A percentile compares a stretch with the other conserved stretches of the same genome.
Conservation (phyloP, 306 rosid species). For the cucumber (Cucumis sativus) region DNA sequence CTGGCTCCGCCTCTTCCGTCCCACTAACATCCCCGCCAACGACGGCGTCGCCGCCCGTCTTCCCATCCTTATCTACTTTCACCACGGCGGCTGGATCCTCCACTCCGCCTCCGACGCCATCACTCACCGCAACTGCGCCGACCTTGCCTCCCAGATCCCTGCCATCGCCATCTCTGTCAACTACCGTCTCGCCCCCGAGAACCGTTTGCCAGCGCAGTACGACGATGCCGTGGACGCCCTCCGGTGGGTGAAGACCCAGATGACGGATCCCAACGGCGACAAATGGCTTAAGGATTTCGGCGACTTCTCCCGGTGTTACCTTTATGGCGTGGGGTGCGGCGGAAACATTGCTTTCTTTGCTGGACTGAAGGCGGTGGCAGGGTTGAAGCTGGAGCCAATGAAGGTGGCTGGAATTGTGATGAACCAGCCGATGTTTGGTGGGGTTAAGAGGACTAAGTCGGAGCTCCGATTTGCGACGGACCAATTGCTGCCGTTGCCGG, state of each 20-base stretch:
- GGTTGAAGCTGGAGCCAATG: conserved; percentile 22
- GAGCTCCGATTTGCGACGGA: conserved; percentile 48
- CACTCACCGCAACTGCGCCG: background rate
- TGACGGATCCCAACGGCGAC: conserved; percentile 22
- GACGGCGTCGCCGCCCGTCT: background rate
- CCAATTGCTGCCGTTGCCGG: conserved; percentile 40
- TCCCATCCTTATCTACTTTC: background rate
- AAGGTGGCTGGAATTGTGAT: conserved; percentile 36
- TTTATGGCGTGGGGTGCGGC: conserved; percentile 41
- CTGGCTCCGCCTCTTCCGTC: background rate
- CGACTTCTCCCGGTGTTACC: conserved; percentile 44
- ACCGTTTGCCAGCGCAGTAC: background rate
- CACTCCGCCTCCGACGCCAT: background rate
- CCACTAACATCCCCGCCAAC: conserved; percentile 1
- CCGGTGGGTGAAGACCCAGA: background rate
- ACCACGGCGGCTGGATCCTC: conserved; percentile 8
- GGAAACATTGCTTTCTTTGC: conserved; percentile 40
- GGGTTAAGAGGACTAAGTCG: conserved; percentile 32
- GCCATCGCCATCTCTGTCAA: background rate
- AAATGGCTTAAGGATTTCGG: conserved; percentile 51
- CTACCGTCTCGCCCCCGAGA: conserved; percentile 3
- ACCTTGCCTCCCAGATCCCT: background rate
- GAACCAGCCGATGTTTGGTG: conserved; percentile 74
- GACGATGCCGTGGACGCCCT: background rate
- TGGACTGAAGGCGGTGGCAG: conserved; percentile 1